Conservation (phyloP, 169 alveolate species). For the Amoebophrya sp. region DNA sequence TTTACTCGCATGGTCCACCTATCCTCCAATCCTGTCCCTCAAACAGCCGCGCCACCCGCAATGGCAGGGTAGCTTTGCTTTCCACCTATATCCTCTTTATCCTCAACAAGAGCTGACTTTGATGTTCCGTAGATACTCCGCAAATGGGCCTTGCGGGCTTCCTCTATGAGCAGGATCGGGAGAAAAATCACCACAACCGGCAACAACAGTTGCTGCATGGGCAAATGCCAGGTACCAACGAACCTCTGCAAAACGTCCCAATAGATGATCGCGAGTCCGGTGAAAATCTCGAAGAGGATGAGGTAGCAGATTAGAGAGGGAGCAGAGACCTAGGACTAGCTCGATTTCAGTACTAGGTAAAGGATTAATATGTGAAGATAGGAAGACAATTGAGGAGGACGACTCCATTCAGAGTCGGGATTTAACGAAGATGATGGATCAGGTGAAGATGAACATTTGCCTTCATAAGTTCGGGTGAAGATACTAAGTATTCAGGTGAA, state of each 20-base stretch:
- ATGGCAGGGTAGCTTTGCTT: background rate
- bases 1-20: background rate
- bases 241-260: background rate
- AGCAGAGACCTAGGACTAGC: no score
- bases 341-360: no score
- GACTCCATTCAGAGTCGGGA: no score
- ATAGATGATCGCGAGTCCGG: background rate
- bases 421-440: no score
- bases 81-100: background rate
- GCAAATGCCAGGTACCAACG: background rate
- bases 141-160: background rate
- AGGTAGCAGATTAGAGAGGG: no score
- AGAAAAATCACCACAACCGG: background rate
- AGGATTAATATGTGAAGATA: no score
- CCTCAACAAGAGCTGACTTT: background rate
- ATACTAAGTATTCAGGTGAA: no score
- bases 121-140: background rate
- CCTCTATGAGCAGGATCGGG: background rate
- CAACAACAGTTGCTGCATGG: background rate
- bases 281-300: background rate
- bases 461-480: no score
- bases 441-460: no score
- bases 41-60: background rate
- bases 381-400: no score
- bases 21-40: background rate